Base-by-base conservation (phyloP, 1,284 basidiomycete species). In the Tremellales sp. region DNA sequence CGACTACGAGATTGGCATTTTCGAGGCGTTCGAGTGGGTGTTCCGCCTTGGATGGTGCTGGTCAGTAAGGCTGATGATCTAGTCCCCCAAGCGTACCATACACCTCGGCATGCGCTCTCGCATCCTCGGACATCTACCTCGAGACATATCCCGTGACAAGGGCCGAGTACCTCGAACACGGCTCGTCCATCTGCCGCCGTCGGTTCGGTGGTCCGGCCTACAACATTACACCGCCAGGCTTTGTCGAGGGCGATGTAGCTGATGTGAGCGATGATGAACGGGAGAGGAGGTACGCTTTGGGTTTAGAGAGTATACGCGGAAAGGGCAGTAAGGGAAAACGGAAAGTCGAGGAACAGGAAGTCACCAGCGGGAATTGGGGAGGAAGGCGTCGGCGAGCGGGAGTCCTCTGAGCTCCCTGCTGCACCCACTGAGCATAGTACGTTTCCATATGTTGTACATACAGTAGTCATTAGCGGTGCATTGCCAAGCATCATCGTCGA, bases 151-250 rank as follows among this genome's bases (percentile, higher is more conserved):
- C 79, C 12, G 81, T 92, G 58, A 88, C 87, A 2, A 78, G 85
- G 33, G 81, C 81, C 45, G 89, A 93, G 65, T 94, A 91, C 73
- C 76, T 82, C 47, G 90, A 93, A 72, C 80, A 79, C 54, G 90
- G 90, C 29, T 84, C 82, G 57, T 81, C 77, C 51, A 85, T 84
- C 52, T 83, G 82, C 54, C 79, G 86, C 50, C 60, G 66, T 17
- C 57, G 64, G 26, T 70, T 71, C 31, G 67, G 67, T 17, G 66
- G 67, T 15, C 69, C 65, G 21, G 46, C 53, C 2, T 70, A 70
- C 54, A 68, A 64, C 45, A 52, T 65, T 42, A 52, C 64, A 35
- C 68, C 67, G 39, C 67, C 68, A 0, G 64, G 64, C 5, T 67
- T 68, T 51, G 54, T 57, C 2, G 58, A 45, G 12, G 61, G 52